Base-by-base conservation (phyloP, 208 protist genomes). In the Naegleria gruberi region DNA sequence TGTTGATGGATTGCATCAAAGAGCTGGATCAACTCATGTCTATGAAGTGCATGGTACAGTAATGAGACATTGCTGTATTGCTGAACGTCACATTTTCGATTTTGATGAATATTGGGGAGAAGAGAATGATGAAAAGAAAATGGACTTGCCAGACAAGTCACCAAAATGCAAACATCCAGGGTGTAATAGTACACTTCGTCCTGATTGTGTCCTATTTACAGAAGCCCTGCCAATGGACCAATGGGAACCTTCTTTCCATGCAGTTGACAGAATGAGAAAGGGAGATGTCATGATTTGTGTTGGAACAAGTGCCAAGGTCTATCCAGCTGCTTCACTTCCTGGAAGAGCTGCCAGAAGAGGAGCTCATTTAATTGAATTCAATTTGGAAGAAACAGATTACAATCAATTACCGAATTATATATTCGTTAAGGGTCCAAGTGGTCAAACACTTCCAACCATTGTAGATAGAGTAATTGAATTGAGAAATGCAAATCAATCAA, bases 1-100 rank as follows among this genome's bases (percentile, higher is more conserved):
- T 90, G 93, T 95, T 23, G 93, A 95, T 87, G 91, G 90, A 46
- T 90, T 95, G 40, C 93, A 95, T 87, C 93, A 94, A 77, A 91
- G 88, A 42, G 92, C 92, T 1, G 92, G 92, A 23, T 90, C 34
- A 8, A 5, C 34, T 1, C 74, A 37, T 7, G 92, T 94, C 7
- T 90, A 87, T 74, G 92, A 94, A 89, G 82, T 94, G 0, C 93
- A 94, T 91, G 93, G 93, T 73, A 93, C 81, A 82, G 91, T 88
- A 3, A 40, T 6, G 42, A 51, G 45, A 88, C 30, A 65, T 65
- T 30, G 30, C 26, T 88, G 84, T 65, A 26, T 88, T 4, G 5
- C 8, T 5, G 19, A 88, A 19, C 23, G 84, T 40, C 84, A 88
- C 30, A 40, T 42, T 8, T 88, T 45, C 30, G 51, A 65, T 65